A percentile compares a stretch with the other conserved stretches of the same genome.
These are phyloP conservation scores for Geotrichum citri-aurantii DNA, from an alignment of 1,139 yeast species.

Conservation along the genomic window DNA sequence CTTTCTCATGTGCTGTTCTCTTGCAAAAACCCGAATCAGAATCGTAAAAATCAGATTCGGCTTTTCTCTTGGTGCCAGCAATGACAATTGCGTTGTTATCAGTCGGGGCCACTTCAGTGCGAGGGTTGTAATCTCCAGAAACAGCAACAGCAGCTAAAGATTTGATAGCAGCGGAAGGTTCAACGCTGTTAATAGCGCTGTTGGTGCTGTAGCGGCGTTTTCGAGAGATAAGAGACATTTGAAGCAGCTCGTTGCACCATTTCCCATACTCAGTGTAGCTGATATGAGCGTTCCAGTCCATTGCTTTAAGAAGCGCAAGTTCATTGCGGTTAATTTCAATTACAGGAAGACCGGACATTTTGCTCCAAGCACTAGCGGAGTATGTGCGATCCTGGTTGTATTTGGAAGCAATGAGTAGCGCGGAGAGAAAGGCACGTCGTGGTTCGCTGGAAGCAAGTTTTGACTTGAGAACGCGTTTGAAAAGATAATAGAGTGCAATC, in stretches of 20 bases:
- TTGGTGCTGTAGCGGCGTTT: not conserved
- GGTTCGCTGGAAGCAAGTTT: constrained; percentile 11
- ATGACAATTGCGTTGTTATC: not conserved
- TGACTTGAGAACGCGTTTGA: constrained; percentile 30
- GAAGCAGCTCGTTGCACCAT: constrained; percentile 39
- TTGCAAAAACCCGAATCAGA: not conserved
- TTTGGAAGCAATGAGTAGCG: constrained; percentile 65
- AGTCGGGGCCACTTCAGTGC: not conserved
- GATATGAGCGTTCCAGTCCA: constrained; percentile 54
- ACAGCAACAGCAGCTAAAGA: not conserved
- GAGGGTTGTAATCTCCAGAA: not conserved
- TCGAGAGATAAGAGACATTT: not conserved
- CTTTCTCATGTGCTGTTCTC: not conserved
- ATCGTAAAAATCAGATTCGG: not conserved
- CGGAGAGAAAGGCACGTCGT: constrained; percentile 58
- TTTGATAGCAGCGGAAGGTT: not conserved
- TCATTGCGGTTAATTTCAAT: constrained; percentile 51
- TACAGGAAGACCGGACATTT: constrained; percentile 58
- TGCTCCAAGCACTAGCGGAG: constrained; percentile 68
- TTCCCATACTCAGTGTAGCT: constrained; percentile 47
- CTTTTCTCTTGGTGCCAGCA: constrained; percentile 1
- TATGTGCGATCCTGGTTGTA: constrained; percentile 69
- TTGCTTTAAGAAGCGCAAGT: constrained; percentile 45
- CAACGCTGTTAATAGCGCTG: not conserved
- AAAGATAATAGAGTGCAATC: constrained; percentile 58